Evolutionary conservation across 2,329 filamentous ascomycete genomes (phyloP), one percentile per base, ranked within the genome.

Genomic region (Intubia oerlemansii): DNA sequence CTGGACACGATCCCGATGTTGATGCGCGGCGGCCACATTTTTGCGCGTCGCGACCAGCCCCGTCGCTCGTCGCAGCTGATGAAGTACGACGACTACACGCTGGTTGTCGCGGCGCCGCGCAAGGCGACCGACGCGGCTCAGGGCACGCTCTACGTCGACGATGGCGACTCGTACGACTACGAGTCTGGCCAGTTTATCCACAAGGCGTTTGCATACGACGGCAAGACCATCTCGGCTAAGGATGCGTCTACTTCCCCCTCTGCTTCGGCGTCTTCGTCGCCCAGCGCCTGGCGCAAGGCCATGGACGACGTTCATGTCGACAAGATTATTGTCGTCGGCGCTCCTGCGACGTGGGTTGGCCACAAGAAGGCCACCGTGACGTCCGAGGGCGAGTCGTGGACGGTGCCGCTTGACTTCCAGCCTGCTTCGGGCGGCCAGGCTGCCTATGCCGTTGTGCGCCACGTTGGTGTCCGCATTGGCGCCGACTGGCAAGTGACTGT

Each of bases 81-180:
- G 88, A 76, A 69, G 42, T 91, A 72, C 50, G 88, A 98, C 47
- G 84, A 90, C 23, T 92, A 92, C 55, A 98, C 88, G 0, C 66
- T 98, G 2, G 72, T 98, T 3, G 59, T 95, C 3, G 65, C 67
- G 0, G 57, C 90, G 11, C 58, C 66, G 39, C 66, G 68, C 39
- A 11, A 13, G 6, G 58, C 65, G 18, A 71, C 75, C 30, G 66
- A 72, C 41, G 58, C 85, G 0, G 8, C 19, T 21, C 65, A 74
- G 27, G 88, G 88, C 17, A 73, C 77, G 27, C 56, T 98, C 7
- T 98, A 98, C 44, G 59, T 81, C 17, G 88, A 98, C 44, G 88
- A 98, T 39, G 88, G 88, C 27, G 84, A 95, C 50, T 78, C 76
- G 1, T 98, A 84, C 40, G 81, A 92, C 31, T 82, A 79, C 45